Conservation (phyloP, 2,329 filamentous ascomycete genomes). For the Beauveria bassiana region DNA sequence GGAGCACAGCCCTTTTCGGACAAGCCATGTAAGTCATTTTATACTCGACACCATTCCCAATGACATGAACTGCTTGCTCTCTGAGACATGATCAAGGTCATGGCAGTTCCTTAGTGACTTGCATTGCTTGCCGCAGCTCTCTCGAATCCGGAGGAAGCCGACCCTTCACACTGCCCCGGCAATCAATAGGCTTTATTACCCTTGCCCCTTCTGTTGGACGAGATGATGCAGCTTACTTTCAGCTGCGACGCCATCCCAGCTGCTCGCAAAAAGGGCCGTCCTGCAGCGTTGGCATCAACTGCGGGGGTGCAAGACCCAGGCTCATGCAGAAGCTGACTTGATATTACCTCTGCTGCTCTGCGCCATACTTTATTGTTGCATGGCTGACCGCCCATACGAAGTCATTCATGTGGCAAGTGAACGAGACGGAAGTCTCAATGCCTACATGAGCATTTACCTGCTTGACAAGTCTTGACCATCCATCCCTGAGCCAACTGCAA, state of each 20-base stretch:
- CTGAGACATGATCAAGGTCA: neutral
- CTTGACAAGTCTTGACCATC: neutral
- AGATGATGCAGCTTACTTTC: neutral
- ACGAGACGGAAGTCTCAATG: no score
- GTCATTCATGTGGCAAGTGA: no score
- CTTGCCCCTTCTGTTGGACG: neutral
- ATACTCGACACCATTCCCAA: neutral
- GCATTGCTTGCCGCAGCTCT: neutral
- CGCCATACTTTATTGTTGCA: neutral
- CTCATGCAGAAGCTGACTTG: neutral
- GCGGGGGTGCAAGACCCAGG: neutral
- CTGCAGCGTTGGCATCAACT: neutral
- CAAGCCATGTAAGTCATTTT: neutral
- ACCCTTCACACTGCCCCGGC: neutral
- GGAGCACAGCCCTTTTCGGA: neutral
- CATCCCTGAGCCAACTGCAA: neutral
- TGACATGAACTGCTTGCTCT: neutral
- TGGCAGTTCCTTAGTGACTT: neutral
- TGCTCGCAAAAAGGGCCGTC: neutral
- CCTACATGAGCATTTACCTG: neutral
- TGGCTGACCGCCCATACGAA: neutral
- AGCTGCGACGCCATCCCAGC: neutral
- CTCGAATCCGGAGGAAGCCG: neutral
- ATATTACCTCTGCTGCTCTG: neutral
- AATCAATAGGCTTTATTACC: neutral